Evolutionary conservation across 257 asterid genomes (phyloP).

Genomic region (Salvia hispanica): DNA sequence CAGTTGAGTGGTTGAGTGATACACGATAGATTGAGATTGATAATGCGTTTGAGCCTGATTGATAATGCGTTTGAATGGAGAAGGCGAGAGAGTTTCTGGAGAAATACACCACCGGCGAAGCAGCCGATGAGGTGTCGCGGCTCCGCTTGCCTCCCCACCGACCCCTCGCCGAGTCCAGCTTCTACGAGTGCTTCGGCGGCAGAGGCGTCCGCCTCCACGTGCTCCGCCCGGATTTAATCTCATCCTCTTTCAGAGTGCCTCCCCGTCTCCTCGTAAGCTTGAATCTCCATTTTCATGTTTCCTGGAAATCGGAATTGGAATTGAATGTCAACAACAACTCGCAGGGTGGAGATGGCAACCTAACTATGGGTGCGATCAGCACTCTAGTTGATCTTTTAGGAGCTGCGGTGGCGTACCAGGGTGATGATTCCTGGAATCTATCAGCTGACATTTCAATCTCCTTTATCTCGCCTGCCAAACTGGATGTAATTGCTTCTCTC

Average conservation of each 20-base stretch:
- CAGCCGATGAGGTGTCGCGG: constrained; percentile 44
- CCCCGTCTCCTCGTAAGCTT: constrained; percentile 65
- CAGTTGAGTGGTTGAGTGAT: too few relatives aligned
- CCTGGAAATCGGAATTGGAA: background rate
- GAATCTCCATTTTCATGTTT: background rate
- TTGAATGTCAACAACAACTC: background rate
- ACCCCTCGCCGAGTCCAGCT: constrained; percentile 50
- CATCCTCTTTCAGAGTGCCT: constrained; percentile 72
- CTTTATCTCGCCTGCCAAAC: constrained; percentile 60
- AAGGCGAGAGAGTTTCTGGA: constrained; percentile 50
- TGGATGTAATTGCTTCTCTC: constrained; percentile 42
- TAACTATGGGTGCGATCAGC: constrained; percentile 67
- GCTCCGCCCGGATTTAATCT: constrained; percentile 54
- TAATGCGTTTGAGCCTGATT: too few relatives aligned
- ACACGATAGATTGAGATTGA: too few relatives aligned
- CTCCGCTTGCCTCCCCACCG: constrained; percentile 55
- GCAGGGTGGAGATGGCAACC: constrained; percentile 61
- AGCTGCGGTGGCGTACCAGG: constrained; percentile 57
- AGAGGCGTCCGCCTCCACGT: constrained; percentile 66
- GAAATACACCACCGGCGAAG: constrained; percentile 30
- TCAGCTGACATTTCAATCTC: constrained; percentile 81
- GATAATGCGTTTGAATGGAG: too few relatives aligned
- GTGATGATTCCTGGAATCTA: constrained; percentile 56
- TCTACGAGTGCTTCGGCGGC: constrained; percentile 61
- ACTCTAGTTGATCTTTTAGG: constrained; percentile 68